Evolutionary conservation across 352 stramenopile genomes (phyloP), one percentile per base, ranked within the genome.

Genomic region (Phytophthora podocarpi): DNA sequence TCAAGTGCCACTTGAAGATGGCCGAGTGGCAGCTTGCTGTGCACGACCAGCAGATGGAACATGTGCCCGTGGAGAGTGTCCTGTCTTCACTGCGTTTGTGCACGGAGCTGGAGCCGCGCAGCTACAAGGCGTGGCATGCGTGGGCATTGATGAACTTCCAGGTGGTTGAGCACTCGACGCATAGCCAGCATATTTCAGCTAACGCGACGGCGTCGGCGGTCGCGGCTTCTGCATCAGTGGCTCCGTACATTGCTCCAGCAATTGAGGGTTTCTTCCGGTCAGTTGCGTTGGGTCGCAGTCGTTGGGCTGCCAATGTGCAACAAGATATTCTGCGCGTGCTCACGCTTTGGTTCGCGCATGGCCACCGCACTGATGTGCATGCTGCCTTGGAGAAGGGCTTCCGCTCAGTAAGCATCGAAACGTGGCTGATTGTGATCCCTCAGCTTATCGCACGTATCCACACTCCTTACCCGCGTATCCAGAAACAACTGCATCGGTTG

Each of bases 251-350:
- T 28, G 83, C 80, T 5, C 80, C 83, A 12, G 82, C 82, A 10
- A 90, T 92, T 46, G 74, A 89, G 50, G 82, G 96, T 0, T 99
- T 99, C 79, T 97, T 99, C 48, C 85, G 85, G 21, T 97, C 95
- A 2, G 98, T 99, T 30, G 91, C 88, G 47, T 77, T 99, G 21
- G 97, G 97, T 8, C 95, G 92, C 23, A 98, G 96, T 51, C 87
- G 93, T 36, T 98, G 94, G 90, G 97, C 87, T 69, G 97, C 97
- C 9, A 98, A 97, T 39, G 97, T 99, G 1, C 96, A 98, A 59
- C 97, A 99, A 67, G 97, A 99, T 70, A 97, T 99, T 61, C 63
- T 99, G 28, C 98, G 98, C 52, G 81, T 99, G 9, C 74, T 99
- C 5, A 99, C 96, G 41, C 96, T 99, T 24, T 98, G 98, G 78